A percentile compares a stretch with the other conserved stretches of the same genome.
Conservation (phyloP, 2,329 filamentous ascomycete genomes). For the Coleophoma crateriformis region DNA sequence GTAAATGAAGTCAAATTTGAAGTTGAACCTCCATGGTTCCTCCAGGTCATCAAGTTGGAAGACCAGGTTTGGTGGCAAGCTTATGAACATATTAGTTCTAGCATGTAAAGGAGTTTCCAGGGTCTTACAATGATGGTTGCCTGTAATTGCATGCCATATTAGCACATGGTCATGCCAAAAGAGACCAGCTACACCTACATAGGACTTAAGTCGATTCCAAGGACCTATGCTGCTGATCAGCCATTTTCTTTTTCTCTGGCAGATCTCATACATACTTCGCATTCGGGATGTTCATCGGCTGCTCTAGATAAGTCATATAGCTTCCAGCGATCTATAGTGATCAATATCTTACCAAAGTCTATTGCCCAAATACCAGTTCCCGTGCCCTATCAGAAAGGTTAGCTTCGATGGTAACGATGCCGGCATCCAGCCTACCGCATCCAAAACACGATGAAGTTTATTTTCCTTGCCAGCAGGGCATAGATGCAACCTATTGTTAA, state of each 20-base stretch:
- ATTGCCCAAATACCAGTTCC: neutral
- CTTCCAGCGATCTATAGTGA: neutral
- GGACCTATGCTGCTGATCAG: neutral
- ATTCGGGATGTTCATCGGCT: neutral
- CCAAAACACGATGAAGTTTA: neutral
- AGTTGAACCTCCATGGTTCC: conserved; percentile 38
- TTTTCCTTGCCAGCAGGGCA: neutral
- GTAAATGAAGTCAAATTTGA: conserved; percentile 45
- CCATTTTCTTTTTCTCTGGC: neutral
- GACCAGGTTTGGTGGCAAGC: neutral
- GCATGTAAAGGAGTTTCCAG: neutral
- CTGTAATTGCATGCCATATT: too few species aligned
- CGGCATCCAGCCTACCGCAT: neutral
- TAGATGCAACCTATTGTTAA: neutral
- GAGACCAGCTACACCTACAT: neutral
- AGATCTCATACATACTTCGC: neutral
- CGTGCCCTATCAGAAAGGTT: neutral
- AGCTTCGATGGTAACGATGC: too few species aligned
- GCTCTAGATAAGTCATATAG: neutral
- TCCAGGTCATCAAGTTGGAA: conserved; percentile 41
- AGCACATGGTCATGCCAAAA: too few species aligned
- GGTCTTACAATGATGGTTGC: neutral
- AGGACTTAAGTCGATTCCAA: neutral
- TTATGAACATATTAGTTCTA: neutral
- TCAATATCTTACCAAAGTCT: neutral